Percentiles rank a stretch among this genome's conserved stretches.
Conservation (phyloP, 768 basidiomycete species). For the Phaeotremella fagi region DNA sequence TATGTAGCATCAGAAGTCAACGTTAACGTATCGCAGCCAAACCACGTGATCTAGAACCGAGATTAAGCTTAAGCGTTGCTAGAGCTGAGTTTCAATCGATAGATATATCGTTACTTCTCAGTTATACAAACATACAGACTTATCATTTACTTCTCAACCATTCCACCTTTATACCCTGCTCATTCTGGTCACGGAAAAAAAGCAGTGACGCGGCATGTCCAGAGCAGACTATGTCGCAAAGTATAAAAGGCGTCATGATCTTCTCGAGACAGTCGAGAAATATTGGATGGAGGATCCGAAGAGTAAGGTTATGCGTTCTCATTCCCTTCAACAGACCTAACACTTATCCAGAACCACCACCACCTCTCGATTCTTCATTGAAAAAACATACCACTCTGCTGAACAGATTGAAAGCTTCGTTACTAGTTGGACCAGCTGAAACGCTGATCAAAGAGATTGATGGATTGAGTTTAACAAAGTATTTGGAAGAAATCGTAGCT, state of each 20-base stretch:
- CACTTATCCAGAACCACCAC: conserved; percentile 58
- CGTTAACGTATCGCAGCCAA: too few species aligned
- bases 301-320: conserved; percentile 24
- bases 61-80: too few species aligned
- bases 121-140: too few species aligned
- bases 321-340: neutral
- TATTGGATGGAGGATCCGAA: conserved; percentile 43
- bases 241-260: conserved; percentile 26
- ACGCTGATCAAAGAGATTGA: conserved; percentile 90
- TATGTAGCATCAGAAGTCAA: too few species aligned
- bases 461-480: conserved; percentile 84
- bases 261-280: conserved; percentile 36
- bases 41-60: too few species aligned
- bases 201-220: conserved; percentile 30
- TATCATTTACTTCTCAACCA: too few species aligned
- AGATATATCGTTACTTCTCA: too few species aligned
- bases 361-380: conserved; percentile 79
- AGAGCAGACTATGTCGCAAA: conserved; percentile 46
- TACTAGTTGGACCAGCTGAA: conserved; percentile 56
- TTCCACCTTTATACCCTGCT: too few species aligned
- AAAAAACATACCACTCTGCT: conserved; percentile 94
- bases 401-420: conserved; percentile 81
- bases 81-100: too few species aligned
- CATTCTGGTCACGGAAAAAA: too few species aligned
- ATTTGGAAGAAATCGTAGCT: conserved; percentile 86